Percentiles rank a stretch among this genome's conserved stretches.
Conservation (phyloP, 2,329 filamentous ascomycete genomes). For the Kalaharituber pfeilii region DNA sequence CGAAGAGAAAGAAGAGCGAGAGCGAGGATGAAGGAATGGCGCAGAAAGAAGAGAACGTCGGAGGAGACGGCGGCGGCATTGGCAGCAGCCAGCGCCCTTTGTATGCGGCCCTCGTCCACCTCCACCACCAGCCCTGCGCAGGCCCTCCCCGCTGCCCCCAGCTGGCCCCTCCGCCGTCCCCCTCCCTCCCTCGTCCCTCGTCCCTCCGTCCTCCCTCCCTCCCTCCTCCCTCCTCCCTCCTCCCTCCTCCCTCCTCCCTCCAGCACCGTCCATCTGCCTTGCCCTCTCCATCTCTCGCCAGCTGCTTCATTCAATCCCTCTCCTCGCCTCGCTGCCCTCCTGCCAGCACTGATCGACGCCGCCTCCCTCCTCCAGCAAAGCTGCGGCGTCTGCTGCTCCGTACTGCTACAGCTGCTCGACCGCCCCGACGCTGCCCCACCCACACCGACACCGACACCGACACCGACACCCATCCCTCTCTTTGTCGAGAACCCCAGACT, state of each 20-base stretch:
- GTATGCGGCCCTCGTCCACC: slow-evolving; percentile 14
- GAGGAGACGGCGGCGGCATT: no score
- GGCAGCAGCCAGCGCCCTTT: not conserved
- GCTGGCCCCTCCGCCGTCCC: slow-evolving; percentile 35
- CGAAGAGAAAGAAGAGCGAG: no score
- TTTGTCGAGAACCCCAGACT: not conserved
- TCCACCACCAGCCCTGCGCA: slow-evolving; percentile 19
- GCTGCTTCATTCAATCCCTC: slow-evolving; percentile 27
- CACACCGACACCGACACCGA: no score
- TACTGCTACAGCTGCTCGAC: slow-evolving; percentile 20
- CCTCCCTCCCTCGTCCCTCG: slow-evolving; percentile 28
- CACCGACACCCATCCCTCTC: not conserved
- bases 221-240: slow-evolving; percentile 28
- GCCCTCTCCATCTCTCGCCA: slow-evolving; percentile 28
- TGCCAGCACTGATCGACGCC: no score
- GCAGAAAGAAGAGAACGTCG: no score
- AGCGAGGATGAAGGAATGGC: no score
- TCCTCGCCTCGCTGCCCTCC: no score
- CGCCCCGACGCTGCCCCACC: slow-evolving; percentile 17
- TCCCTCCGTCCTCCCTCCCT: slow-evolving; percentile 25
- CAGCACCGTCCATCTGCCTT: slow-evolving; percentile 24
- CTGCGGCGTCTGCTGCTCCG: slow-evolving; percentile 24
- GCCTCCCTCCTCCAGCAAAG: no score
- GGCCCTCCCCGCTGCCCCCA: slow-evolving; percentile 12
- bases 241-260: slow-evolving; percentile 37